These are phyloP conservation scores for Plasmodium yoelii DNA, from an alignment of 169 alveolate genomes.

Conservation along the genomic window DNA sequence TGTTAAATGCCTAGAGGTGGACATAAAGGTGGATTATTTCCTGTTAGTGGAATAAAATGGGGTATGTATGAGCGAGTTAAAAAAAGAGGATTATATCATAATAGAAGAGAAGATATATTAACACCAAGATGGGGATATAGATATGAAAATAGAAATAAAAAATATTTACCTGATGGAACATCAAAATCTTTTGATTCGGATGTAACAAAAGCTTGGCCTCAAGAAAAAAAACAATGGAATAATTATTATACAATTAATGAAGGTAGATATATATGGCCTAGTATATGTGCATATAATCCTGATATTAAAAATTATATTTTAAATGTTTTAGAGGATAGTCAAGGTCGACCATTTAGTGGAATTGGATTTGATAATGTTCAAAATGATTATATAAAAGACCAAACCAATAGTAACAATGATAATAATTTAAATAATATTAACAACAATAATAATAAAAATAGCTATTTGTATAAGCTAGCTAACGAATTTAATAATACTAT, in stretches of 20 bases:
- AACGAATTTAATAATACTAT: slow-evolving; percentile 60
- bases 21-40: slow-evolving; percentile 77
- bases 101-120: slow-evolving; percentile 83
- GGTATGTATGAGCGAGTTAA: slow-evolving; percentile 80
- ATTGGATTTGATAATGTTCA: slow-evolving; percentile 76
- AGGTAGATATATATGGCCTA: slow-evolving; percentile 82
- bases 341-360: slow-evolving; percentile 80
- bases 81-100: slow-evolving; percentile 84
- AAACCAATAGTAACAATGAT: slow-evolving; percentile 28
- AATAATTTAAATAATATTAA: background rate
- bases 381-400: slow-evolving; percentile 49
- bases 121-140: slow-evolving; percentile 87
- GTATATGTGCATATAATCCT: slow-evolving; percentile 78
- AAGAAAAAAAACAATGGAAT: slow-evolving; percentile 74
- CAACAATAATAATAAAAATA: slow-evolving; percentile 34
- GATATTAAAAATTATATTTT: slow-evolving; percentile 79
- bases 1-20: slow-evolving; percentile 73
- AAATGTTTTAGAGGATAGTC: slow-evolving; percentile 80
- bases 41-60: slow-evolving; percentile 83
- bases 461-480: slow-evolving; percentile 48
- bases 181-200: slow-evolving; percentile 79
- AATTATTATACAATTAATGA: slow-evolving; percentile 80
- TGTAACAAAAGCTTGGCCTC: slow-evolving; percentile 82
- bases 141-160: slow-evolving; percentile 71
- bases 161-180: slow-evolving; percentile 78